Percentiles rank a stretch among this genome's conserved stretches.
Evolutionary conservation across 2,329 filamentous ascomycete species (phyloP).

Genomic region (Cladosporium colombiae): DNA sequence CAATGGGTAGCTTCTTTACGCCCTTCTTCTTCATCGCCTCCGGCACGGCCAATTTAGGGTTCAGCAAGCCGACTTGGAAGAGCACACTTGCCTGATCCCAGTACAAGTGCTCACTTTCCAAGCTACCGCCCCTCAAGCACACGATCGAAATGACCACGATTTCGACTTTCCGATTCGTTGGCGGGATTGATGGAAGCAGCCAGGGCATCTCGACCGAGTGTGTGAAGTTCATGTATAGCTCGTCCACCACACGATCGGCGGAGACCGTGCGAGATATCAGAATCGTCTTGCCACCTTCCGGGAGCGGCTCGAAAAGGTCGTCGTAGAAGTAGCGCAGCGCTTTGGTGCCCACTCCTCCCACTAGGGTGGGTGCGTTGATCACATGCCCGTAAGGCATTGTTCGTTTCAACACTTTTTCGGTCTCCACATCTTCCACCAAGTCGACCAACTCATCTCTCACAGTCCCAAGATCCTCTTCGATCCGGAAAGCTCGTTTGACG

Average conservation of each 20-base stretch:
- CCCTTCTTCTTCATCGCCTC: slow-evolving; percentile 46
- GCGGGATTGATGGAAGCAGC: slow-evolving; percentile 60
- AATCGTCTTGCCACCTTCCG: slow-evolving; percentile 53
- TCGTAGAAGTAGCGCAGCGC: slow-evolving; percentile 55
- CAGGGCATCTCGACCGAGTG: slow-evolving; percentile 59
- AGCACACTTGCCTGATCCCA: slow-evolving; percentile 65
- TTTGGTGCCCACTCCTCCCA: slow-evolving; percentile 46
- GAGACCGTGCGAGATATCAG: slow-evolving; percentile 61
- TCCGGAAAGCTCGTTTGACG: slow-evolving; percentile 61
- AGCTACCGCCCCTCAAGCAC: slow-evolving; percentile 53
- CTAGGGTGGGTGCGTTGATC: slow-evolving; percentile 49
- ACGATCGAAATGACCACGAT: slow-evolving; percentile 58
- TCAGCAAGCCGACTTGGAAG: slow-evolving; percentile 59
- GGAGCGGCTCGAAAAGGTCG: slow-evolving; percentile 56
- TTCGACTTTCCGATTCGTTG: slow-evolving; percentile 59
- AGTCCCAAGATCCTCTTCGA: slow-evolving; percentile 49
- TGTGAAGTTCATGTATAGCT: slow-evolving; percentile 58
- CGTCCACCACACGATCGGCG: slow-evolving; percentile 61
- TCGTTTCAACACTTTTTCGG: slow-evolving; percentile 37
- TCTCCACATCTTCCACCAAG: slow-evolving; percentile 20
- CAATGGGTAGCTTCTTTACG: slow-evolving; percentile 49
- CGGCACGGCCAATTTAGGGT: slow-evolving; percentile 54
- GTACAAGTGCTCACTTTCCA: slow-evolving; percentile 61
- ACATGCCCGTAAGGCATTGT: slow-evolving; percentile 44
- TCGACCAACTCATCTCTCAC: slow-evolving; percentile 42